Base-by-base conservation (phyloP, 108 stramenopile species). In the Stephanodiscus triporus region DNA sequence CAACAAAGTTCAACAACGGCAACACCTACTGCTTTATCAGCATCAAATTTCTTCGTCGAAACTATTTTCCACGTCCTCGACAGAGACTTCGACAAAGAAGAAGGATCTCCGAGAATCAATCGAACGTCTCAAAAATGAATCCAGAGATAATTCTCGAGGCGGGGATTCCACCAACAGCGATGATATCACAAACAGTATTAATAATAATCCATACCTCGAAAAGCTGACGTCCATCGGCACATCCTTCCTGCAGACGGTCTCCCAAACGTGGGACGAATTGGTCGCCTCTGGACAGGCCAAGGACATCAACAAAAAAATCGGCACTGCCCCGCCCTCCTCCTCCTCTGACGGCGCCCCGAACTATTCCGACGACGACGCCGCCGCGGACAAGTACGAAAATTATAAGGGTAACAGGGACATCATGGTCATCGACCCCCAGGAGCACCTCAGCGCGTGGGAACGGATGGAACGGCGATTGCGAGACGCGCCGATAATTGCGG, bases 351-450 rank as follows among this genome's bases (percentile, higher is more conserved):
- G 62, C 7, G 40, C 66, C 14, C 78, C 76, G 20, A 61, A 71
- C 30, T 72, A 74, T 45, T 66, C 59, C 22, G 85, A 89, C 37
- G 91, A 92, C 54, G 74, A 80, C 53, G 77, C 80, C 50, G 89
- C 85, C 14, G 79, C 77, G 36, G 83, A 82, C 49, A 82, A 78
- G 43, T 96, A 94, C 76, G 88, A 85, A 53, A 62, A 78, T 50
- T 96, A 94, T 75, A 85, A 80, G 27, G 95, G 95, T 9, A 80
- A 88, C 11, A 88, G 81, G 20, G 88, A 85, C 50, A 84, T 97
- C 57, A 94, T 97, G 96, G 84, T 97, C 36, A 96, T 98, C 66
- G 95, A 97, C 66, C 87, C 88, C 65, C 88, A 95, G 34, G 92
- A 96, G 55, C 81, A 93, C 63, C 83, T 95, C 76, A 90, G 83